Percentiles rank a stretch among this genome's conserved stretches.
phyloP scores from a whole-genome alignment of 768 basidiomycete genomes.

The Suillus variegatus region DNA sequence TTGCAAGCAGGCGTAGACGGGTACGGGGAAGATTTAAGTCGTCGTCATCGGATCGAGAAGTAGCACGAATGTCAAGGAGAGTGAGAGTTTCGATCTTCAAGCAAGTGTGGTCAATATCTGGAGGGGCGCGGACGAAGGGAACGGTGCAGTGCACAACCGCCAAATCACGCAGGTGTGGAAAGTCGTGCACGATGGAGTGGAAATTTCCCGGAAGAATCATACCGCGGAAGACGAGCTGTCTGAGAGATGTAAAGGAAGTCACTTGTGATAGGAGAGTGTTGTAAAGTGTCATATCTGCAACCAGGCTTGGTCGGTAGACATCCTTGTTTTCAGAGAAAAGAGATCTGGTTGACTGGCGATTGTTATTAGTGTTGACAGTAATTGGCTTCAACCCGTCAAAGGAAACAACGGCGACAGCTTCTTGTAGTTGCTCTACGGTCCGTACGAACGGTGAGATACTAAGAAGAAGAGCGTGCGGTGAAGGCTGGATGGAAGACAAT shows the following conservation, averaged over 20 bases:
- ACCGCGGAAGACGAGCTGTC: conserved; percentile 37
- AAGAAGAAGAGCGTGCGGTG: conserved; percentile 18
- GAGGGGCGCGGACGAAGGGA: conserved; percentile 24
- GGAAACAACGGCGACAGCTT: conserved; percentile 25
- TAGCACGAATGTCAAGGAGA: conserved; percentile 35
- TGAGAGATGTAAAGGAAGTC: conserved; percentile 34
- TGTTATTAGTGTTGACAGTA: background rate
- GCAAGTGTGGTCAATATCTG: conserved; percentile 27
- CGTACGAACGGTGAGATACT: conserved; percentile 8
- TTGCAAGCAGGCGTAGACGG: conserved; percentile 35
- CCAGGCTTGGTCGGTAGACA: conserved; percentile 24
- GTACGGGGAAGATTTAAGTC: conserved; percentile 6
- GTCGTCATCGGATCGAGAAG: conserved; percentile 14
- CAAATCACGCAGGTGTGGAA: conserved; percentile 40
- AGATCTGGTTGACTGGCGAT: conserved; percentile 10
- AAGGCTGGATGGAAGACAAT: conserved; percentile 13
- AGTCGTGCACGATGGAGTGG: conserved; percentile 36
- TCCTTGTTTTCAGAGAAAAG: conserved; percentile 8
- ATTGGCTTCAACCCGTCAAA: conserved; percentile 15
- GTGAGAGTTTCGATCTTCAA: conserved; percentile 47
- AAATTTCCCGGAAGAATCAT: conserved; percentile 39
- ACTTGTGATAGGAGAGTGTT: conserved; percentile 24
- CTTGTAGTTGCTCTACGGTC: conserved; percentile 28
- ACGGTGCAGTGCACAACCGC: conserved; percentile 42
- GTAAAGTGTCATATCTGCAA: conserved; percentile 27